Evolutionary conservation across 345 rosid genomes (phyloP).

Genomic region (Carallia brachiata): DNA sequence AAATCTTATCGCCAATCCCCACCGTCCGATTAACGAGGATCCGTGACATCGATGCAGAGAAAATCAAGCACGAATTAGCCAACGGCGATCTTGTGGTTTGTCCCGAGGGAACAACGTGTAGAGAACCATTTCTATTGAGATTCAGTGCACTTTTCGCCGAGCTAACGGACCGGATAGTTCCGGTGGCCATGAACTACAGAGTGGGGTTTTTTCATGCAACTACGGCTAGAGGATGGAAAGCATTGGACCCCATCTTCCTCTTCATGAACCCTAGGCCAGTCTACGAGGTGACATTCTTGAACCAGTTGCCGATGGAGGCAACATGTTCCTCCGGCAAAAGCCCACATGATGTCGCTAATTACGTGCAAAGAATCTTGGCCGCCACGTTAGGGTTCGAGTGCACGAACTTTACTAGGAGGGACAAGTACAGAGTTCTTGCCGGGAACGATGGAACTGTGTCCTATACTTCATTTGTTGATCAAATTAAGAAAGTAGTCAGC

Average conservation of each 20-base stretch:
- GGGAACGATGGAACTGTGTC: conserved; percentile 87
- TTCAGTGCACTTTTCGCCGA: conserved; percentile 91
- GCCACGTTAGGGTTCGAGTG: conserved; percentile 90
- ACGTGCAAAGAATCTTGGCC: conserved; percentile 83
- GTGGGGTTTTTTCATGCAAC: conserved; percentile 98
- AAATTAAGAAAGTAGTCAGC: conserved; percentile 52
- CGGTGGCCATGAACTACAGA: conserved; percentile 87
- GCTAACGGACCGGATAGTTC: conserved; percentile 74
- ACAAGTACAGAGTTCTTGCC: conserved; percentile 73
- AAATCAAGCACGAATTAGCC: conserved; percentile 50
- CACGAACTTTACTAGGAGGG: conserved; percentile 86
- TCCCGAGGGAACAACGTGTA: conserved; percentile 92
- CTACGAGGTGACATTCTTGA: conserved; percentile 89
- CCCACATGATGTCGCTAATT: conserved; percentile 86
- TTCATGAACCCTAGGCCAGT: conserved; percentile 93
- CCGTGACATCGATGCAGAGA: conserved; percentile 62
- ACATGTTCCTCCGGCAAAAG: conserved; percentile 91
- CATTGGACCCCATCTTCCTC: conserved; percentile 82
- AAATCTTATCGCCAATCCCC: conserved; percentile 82
- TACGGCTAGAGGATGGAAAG: conserved; percentile 91
- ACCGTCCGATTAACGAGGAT: conserved; percentile 73
- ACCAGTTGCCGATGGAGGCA: conserved; percentile 69
- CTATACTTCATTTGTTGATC: conserved; percentile 46
- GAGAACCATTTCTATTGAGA: conserved; percentile 80
- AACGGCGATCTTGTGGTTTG: conserved; percentile 79